Conservation (phyloP, 2,329 filamentous ascomycete genomes). For the Hawksworthiomyces lignivorus region DNA sequence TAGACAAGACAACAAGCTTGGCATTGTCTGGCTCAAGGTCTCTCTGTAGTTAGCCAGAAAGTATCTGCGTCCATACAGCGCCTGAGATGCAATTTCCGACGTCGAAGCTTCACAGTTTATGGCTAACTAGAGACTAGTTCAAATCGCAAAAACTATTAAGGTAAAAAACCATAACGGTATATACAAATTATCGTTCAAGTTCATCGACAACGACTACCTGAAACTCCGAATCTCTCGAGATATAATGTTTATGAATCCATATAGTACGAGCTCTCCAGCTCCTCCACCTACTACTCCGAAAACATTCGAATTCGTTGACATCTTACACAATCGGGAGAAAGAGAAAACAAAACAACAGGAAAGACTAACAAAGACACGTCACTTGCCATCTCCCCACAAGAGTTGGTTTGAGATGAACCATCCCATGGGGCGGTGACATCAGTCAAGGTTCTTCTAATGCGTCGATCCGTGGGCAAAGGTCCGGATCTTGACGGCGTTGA, state of each 20-base stretch:
- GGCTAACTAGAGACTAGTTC: no score
- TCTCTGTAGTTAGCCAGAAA: no score
- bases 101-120: no score
- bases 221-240: not conserved
- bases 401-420: constrained; percentile 1
- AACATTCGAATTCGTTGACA: not conserved
- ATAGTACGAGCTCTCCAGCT: not conserved
- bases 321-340: not conserved
- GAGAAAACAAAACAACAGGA: not conserved
- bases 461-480: no score
- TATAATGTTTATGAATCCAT: not conserved
- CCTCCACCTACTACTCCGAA: not conserved
- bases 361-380: not conserved
- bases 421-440: not conserved
- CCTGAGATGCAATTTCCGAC: no score
- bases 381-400: not conserved
- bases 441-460: not conserved
- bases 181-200: not conserved
- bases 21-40: no score
- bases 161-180: not conserved
- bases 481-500: no score
- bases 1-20: no score
- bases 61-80: no score
- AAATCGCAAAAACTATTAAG: not conserved
- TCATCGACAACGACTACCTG: not conserved